Evolutionary conservation across 805 yeast species (phyloP), one percentile per base, ranked within the genome.

Genomic region (Torulaspora delbrueckii): DNA sequence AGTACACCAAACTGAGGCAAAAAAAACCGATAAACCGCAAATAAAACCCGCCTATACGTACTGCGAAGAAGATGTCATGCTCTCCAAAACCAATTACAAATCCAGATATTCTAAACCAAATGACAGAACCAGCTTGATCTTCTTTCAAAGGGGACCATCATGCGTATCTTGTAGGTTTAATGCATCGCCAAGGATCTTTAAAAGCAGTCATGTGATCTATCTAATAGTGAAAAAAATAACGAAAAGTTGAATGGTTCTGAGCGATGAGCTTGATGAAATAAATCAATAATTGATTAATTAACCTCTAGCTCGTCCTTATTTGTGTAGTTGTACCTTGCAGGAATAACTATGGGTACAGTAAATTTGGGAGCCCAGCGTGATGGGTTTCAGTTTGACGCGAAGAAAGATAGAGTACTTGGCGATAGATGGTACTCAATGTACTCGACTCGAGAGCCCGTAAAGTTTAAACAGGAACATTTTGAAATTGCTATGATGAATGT

Each of bases 401-500:
- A 50, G 35, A 57, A 51, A 27, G 33, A 44, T 13, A 60, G 65
- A 37, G 31, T 58, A 5, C 47, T 63, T 27, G 67, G 68, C 8
- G 47, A 38, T 6, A 52, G 50, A 16, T 64, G 68, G 67, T 43
- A 44, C n/a, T 46, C 57, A 33, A 54, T 64, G 54, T 62, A 60
- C 44, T 46, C 50, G 5, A 55, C 62, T 8, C 49, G 40, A 8
- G 47, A 37, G 12, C 47, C 55, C 13, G 59, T 60, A 2, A 46
- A 49, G 3, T 66, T 65, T 34, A 50, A 44, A 9, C 60, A 50
- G 10, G 64, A 62, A 4, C 86, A 88, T 65, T 88, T 82, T 58
- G 81, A 79, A 45, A 68, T 69, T 2, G 96, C 96, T 5, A 84
- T 88, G 90, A 65, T 77, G 36, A 86, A 87, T 63, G 72, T 88